A percentile compares a stretch with the other conserved stretches of the same genome.
phyloP scores from a whole-genome alignment of 2,329 filamentous ascomycete species.

The Hypoxylon sp. region DNA sequence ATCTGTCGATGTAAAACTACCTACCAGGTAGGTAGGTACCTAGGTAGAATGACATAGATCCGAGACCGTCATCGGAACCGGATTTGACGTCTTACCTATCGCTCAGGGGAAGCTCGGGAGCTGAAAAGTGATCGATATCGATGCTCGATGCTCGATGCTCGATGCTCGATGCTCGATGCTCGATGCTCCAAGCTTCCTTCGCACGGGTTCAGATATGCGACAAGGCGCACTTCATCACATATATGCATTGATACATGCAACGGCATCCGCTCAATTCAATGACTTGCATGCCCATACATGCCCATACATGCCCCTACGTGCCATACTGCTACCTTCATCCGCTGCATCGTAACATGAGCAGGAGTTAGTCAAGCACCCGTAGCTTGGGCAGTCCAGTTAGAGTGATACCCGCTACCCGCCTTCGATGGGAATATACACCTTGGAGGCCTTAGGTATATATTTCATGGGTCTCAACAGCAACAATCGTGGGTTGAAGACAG shows the following conservation, averaged over 20 bases:
- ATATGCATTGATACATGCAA: conserved; percentile 3
- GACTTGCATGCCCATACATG: conserved; percentile 25
- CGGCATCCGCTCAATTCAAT: conserved; percentile 1
- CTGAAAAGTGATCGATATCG: conserved; percentile 19
- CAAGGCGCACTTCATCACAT: not conserved
- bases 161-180: conserved; percentile 11
- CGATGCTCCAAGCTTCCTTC: not conserved
- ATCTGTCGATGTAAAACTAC: conserved; percentile 10
- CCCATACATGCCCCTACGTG: conserved; percentile 25
- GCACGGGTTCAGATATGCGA: not conserved
- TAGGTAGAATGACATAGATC: conserved; percentile 15
- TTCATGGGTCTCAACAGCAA: conserved; percentile 10
- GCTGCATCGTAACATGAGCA: conserved; percentile 25
- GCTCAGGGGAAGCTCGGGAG: conserved; percentile 20
- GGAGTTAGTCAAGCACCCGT: conserved; percentile 14
- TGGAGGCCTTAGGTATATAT: not conserved
- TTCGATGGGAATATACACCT: not conserved
- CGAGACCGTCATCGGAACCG: conserved; percentile 15
- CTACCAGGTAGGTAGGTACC: no score
- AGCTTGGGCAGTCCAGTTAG: conserved; percentile 23
- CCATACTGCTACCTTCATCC: conserved; percentile 14
- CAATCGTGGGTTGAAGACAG: conserved; percentile 22
- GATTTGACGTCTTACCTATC: conserved; percentile 18
- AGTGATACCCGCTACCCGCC: conserved; percentile 13
- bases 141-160: conserved; percentile 11